Percentiles rank a stretch among this genome's conserved stretches.
phyloP scores from a whole-genome alignment of 2,329 filamentous ascomycete species.

The Leptodontidium sp. region DNA sequence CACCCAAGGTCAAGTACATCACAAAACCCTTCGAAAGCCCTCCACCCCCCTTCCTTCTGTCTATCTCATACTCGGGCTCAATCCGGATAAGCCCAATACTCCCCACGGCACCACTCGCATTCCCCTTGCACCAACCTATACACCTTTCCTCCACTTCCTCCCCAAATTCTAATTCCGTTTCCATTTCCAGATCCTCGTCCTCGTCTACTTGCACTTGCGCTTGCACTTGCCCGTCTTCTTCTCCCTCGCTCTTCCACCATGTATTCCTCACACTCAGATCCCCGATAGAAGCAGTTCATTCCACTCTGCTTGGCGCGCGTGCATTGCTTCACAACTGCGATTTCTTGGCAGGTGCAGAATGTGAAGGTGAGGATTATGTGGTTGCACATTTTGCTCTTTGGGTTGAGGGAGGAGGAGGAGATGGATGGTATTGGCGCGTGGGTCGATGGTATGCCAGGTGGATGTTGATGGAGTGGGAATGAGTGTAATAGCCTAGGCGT shows the following conservation, averaged over 20 bases:
- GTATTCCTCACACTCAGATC: background rate
- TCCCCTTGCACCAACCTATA: background rate
- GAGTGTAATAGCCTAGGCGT: too few species aligned
- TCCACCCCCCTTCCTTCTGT: background rate
- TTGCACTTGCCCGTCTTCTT: background rate
- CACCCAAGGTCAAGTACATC: too few species aligned
- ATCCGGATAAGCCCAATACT: slow-evolving; percentile 2
- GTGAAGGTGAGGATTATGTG: slow-evolving; percentile 8
- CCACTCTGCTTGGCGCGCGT: background rate
- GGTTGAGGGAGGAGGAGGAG: too few species aligned
- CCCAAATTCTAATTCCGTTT: background rate
- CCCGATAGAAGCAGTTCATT: background rate
- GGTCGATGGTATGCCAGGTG: too few species aligned
- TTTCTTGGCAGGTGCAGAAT: background rate
- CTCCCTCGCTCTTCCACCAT: background rate
- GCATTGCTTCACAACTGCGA: background rate
- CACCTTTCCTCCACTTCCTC: background rate
- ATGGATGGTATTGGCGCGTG: too few species aligned
- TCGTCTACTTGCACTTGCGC: too few species aligned
- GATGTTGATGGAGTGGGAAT: too few species aligned
- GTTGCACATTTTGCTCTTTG: background rate
- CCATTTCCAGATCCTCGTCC: background rate
- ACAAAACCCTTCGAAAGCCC: background rate
- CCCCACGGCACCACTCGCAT: slow-evolving; percentile 8
- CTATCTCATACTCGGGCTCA: background rate